These are phyloP conservation scores for Beauveria varroae DNA, from an alignment of 2,329 filamentous ascomycete genomes.

Conservation along the genomic window DNA sequence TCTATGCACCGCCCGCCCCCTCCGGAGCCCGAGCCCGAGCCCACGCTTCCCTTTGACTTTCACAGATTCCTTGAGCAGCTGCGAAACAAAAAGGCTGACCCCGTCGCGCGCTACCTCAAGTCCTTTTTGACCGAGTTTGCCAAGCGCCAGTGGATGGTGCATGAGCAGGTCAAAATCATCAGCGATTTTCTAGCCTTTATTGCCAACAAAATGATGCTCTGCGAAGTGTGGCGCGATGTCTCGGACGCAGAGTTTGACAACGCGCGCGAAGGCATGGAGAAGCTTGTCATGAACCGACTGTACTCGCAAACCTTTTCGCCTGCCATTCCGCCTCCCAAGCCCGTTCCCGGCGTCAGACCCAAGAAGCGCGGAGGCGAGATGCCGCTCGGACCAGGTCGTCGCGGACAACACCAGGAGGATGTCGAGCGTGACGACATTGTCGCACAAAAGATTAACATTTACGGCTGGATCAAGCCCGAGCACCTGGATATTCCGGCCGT, in stretches of 20 bases:
- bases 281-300: slow-evolving; percentile 95
- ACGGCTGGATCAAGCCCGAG: slow-evolving; percentile 87
- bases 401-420: slow-evolving; percentile 95
- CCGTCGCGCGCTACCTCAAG: slow-evolving; percentile 88
- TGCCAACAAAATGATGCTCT: slow-evolving; percentile 94
- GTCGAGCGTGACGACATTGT: slow-evolving; percentile 95
- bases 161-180: slow-evolving; percentile 99
- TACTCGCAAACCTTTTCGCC: slow-evolving; percentile 96
- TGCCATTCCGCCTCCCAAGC: slow-evolving; percentile 75
- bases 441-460: slow-evolving; percentile 93
- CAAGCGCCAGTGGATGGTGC: slow-evolving; percentile 98
- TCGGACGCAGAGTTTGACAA: slow-evolving; percentile 98
- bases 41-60: slow-evolving; percentile 88
- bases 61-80: slow-evolving; percentile 94
- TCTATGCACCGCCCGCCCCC: slow-evolving; percentile 57
- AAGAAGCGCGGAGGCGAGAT: slow-evolving; percentile 62
- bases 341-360: slow-evolving; percentile 59
- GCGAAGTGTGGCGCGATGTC: slow-evolving; percentile 92
- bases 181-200: slow-evolving; percentile 95
- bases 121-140: slow-evolving; percentile 93
- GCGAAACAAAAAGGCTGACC: slow-evolving; percentile 93
- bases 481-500: slow-evolving; percentile 87
- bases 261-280: slow-evolving; percentile 97
- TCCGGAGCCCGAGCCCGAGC: slow-evolving; percentile 70
- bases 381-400: slow-evolving; percentile 69